A percentile compares a stretch with the other conserved stretches of the same genome.
These are phyloP conservation scores for Tephrocybe sp. DNA, from an alignment of 768 basidiomycete species.

Conservation along the genomic window DNA sequence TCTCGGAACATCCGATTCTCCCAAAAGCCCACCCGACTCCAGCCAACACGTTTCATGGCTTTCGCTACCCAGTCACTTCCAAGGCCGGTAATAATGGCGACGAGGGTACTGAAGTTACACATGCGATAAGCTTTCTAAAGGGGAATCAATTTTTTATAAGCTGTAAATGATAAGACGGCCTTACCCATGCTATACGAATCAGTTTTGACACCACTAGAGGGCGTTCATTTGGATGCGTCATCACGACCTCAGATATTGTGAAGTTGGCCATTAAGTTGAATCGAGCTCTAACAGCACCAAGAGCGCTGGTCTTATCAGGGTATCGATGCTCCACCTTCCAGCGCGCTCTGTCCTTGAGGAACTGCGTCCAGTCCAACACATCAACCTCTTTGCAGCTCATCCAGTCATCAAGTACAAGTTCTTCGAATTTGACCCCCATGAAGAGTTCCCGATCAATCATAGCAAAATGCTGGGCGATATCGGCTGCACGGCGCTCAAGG, in stretches of 20 bases:
- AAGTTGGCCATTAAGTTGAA: slow-evolving; percentile 88
- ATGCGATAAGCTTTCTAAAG: slow-evolving; percentile 75
- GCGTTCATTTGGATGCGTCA: slow-evolving; percentile 69
- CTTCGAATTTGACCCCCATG: slow-evolving; percentile 83
- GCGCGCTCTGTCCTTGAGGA: slow-evolving; percentile 70
- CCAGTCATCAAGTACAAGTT: slow-evolving; percentile 79
- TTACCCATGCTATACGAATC: slow-evolving; percentile 82
- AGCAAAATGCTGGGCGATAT: slow-evolving; percentile 74
- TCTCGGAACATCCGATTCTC: slow-evolving; percentile 75
- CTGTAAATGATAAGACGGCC: slow-evolving; percentile 22
- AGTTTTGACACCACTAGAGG: slow-evolving; percentile 71
- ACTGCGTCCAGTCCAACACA: slow-evolving; percentile 82
- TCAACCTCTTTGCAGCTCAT: slow-evolving; percentile 60
- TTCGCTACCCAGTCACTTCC: slow-evolving; percentile 65
- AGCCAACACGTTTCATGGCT: slow-evolving; percentile 62
- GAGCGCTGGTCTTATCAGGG: slow-evolving; percentile 64
- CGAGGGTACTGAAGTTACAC: slow-evolving; percentile 76
- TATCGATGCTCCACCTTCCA: slow-evolving; percentile 63
- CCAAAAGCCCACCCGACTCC: slow-evolving; percentile 65
- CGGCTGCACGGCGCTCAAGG: slow-evolving; percentile 56
- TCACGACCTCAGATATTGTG: slow-evolving; percentile 75
- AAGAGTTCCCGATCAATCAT: slow-evolving; percentile 90
- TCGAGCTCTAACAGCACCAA: slow-evolving; percentile 73
- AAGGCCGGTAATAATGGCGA: slow-evolving; percentile 79
- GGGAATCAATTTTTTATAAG: slow-evolving; percentile 3